Percentiles rank a stretch among this genome's conserved stretches.
Conservation (phyloP, 2,329 filamentous ascomycete genomes). For the Fusarium pseudocircinatum region DNA sequence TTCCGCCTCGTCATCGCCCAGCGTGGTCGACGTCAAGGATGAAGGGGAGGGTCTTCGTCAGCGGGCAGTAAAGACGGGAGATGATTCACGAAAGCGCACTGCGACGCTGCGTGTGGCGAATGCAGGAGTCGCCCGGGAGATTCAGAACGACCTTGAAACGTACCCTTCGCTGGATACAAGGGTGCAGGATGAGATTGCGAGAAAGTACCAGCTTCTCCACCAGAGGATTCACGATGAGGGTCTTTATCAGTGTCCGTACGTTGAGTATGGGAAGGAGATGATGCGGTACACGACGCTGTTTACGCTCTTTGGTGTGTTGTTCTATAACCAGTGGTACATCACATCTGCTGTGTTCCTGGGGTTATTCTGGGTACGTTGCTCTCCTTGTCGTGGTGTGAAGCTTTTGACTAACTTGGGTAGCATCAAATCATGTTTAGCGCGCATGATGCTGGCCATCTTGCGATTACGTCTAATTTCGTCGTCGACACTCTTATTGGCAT, state of each 20-base stretch:
- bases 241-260: conserved; percentile 67
- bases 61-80: not conserved
- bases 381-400: not conserved
- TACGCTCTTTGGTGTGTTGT: conserved; percentile 54
- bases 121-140: conserved; percentile 36
- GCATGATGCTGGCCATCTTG: conserved; percentile 71
- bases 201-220: conserved; percentile 66
- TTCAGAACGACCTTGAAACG: conserved; percentile 48
- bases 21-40: conserved; percentile 11
- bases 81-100: conserved; percentile 5
- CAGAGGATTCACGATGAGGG: conserved; percentile 63
- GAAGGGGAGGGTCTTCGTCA: conserved; percentile 4
- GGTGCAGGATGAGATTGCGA: conserved; percentile 64
- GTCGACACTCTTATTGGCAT: conserved; percentile 69
- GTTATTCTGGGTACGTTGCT: conserved; percentile 63
- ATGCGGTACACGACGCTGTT: conserved; percentile 65
- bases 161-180: conserved; percentile 64
- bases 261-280: conserved; percentile 67
- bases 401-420: conserved; percentile 47
- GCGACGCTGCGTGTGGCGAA: conserved; percentile 30
- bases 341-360: conserved; percentile 68
- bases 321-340: conserved; percentile 64
- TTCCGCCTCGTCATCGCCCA: conserved; percentile 29
- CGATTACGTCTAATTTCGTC: conserved; percentile 68
- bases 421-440: conserved; percentile 76